A percentile compares a stretch with the other conserved stretches of the same genome.
Conservation (phyloP, 2,329 filamentous ascomycete species). For the Diaporthe australafricana region DNA sequence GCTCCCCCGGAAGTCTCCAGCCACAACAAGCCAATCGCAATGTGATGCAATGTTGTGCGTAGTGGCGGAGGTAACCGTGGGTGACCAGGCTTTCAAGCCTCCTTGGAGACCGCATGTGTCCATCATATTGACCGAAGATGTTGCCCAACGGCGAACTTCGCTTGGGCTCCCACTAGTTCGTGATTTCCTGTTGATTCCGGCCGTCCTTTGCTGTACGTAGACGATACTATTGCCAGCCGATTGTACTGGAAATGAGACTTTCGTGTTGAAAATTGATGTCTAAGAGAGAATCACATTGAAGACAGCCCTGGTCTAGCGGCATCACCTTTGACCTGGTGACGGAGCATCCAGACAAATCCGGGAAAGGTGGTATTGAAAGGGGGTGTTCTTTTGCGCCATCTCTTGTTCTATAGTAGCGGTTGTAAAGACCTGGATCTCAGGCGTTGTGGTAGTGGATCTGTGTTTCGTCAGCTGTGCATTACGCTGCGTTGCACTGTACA, state of each 20-base stretch:
- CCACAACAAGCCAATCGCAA: conserved; percentile 16
- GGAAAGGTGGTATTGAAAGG: not conserved
- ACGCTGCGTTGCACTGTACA: conserved; percentile 32
- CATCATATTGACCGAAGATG: not conserved
- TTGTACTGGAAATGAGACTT: not conserved
- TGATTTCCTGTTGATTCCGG: not conserved
- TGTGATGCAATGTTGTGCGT: not conserved
- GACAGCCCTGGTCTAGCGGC: not conserved
- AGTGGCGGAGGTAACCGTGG: conserved; percentile 13
- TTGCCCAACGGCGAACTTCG: not conserved
- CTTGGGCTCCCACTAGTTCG: not conserved
- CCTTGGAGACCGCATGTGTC: not conserved
- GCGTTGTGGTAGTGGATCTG: conserved; percentile 16
- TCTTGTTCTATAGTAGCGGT: not conserved
- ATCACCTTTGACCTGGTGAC: not conserved
- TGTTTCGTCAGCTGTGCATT: conserved; percentile 17
- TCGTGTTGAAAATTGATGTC: not conserved
- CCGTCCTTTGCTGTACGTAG: not conserved
- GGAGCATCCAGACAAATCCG: not conserved
- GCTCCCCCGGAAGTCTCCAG: not conserved
- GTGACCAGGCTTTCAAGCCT: not conserved
- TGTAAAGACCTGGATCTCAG: conserved; percentile 14
- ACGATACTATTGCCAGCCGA: not conserved
- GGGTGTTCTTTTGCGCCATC: not conserved
- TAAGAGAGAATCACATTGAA: not conserved